Evolutionary conservation across 495 filamentous ascomycete species (phyloP), one percentile per base, ranked within the genome.

Genomic region (Podospora anserina): DNA sequence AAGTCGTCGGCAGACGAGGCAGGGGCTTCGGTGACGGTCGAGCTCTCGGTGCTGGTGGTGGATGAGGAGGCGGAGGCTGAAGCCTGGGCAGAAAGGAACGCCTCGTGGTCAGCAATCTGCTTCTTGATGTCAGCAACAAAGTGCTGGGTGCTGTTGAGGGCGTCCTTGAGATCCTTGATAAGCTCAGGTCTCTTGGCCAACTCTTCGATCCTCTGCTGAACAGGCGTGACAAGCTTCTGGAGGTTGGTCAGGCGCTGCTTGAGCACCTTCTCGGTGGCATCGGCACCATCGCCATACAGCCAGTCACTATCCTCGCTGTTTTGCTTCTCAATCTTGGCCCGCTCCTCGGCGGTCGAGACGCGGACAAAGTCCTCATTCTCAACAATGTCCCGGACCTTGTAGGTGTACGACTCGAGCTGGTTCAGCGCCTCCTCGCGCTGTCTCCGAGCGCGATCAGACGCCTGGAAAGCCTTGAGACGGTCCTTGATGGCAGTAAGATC

Each of bases 341-440:
- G 83, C 69, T 91, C 85, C 23, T 85, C 84, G 1, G 83, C 76
- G 59, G 89, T 94, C 59, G 93, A 88, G 15, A 84, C 87, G 13
- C 81, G 83, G 55, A 89, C 79, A 77, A 97, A 97, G 18, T 84
- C 85, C 66, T 90, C 87, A 69, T 91, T 88, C 18, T 90, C 88
- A 11, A 96, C 78, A 20, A 93, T 82, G 78, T 97, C 96, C 5
- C 93, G 89, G 55, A 90, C 87, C 68, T 87, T 89, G 84, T 99
- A 99, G 57, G 93, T 96, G 77, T 91, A 97, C n/a, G 85, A 88
- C 77, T 99, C 95, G 28, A 99, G 87, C 72, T 91, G 89, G 81
- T 99, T 99, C 30, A 97, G 81, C 11, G 91, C 86, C 78, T 97
- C 95, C 76, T 97, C 94, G 39, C 94, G 89, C 58, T 88, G 81